A percentile compares a stretch with the other conserved stretches of the same genome.
phyloP scores from a whole-genome alignment of 2,329 filamentous ascomycete genomes.

The Sporothrix schenckii region DNA sequence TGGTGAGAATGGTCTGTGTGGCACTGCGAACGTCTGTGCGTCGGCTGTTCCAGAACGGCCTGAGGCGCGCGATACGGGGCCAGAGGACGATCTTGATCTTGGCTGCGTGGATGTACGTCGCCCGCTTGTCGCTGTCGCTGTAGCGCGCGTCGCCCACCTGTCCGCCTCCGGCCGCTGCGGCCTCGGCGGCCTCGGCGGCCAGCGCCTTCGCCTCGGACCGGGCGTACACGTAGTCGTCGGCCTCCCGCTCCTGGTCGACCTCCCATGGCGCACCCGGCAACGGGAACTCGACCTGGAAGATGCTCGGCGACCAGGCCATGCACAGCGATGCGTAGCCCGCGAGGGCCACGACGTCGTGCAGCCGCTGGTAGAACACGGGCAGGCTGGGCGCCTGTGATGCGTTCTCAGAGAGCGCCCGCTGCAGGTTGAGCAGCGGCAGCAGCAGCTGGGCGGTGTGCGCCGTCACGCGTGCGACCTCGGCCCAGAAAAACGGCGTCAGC shows the following conservation, averaged over 20 bases:
- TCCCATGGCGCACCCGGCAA: conserved; percentile 40
- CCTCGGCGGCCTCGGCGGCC: not conserved
- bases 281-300: conserved; percentile 42
- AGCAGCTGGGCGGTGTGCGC: conserved; percentile 43
- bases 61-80: conserved; percentile 41
- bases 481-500: conserved; percentile 46
- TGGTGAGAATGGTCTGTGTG: conserved; percentile 37
- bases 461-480: conserved; percentile 44
- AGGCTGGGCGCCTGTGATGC: conserved; percentile 33
- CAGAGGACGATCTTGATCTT: conserved; percentile 43
- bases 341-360: conserved; percentile 43
- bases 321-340: conserved; percentile 42
- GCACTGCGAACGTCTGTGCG: conserved; percentile 31
- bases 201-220: conserved; percentile 14
- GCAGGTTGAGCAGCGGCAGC: conserved; percentile 44
- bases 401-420: conserved; percentile 32
- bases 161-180: not conserved
- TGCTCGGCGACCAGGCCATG: conserved; percentile 40
- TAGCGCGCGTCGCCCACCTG: no score
- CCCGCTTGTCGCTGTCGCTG: not conserved
- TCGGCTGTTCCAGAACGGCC: conserved; percentile 33
- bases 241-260: conserved; percentile 34
- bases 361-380: conserved; percentile 40
- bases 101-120: conserved; percentile 26
- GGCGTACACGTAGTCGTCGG: conserved; percentile 28